Conservation (phyloP, 139 green algal species). For the Auxenochlorella pyrenoidosa region DNA sequence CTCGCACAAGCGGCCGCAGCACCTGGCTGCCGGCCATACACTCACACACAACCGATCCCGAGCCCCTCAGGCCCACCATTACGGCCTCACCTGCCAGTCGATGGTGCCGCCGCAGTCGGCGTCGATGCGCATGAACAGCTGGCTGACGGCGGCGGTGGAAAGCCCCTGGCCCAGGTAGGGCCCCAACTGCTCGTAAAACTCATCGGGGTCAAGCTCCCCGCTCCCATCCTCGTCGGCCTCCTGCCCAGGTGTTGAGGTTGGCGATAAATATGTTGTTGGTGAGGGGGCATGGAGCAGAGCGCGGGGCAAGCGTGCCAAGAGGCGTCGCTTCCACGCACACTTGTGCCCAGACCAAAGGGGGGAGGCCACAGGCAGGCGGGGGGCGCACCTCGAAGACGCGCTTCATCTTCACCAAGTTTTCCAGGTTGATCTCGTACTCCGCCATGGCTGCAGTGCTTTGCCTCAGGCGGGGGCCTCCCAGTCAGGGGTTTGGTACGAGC, state of each 20-base stretch:
- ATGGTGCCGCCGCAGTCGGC: constrained; percentile 88
- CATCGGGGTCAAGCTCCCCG: constrained; percentile 83
- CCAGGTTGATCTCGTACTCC: constrained; percentile 80
- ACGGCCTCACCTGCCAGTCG: constrained; percentile 77
- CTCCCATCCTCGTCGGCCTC: constrained; percentile 82
- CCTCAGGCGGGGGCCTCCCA: neutral
- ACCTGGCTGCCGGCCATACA: too few species aligned
- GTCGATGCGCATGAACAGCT: constrained; percentile 93
- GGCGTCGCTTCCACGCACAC: too few species aligned
- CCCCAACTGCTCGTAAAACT: constrained; percentile 83
- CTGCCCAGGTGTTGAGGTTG: constrained; percentile 28
- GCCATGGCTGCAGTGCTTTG: constrained; percentile 5
- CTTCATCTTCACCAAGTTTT: constrained; percentile 77
- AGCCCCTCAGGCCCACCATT: too few species aligned
- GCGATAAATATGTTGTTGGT: too few species aligned
- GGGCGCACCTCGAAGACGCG: constrained; percentile 75
- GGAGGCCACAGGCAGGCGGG: too few species aligned
- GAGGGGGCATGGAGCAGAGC: neutral
- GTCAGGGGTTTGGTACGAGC: too few species aligned
- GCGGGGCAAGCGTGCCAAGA: neutral
- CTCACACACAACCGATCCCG: too few species aligned
- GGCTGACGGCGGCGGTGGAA: constrained; percentile 46
- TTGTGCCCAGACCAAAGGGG: too few species aligned
- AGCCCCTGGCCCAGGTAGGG: constrained; percentile 64
- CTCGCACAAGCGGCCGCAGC: too few species aligned